Evolutionary conservation across 2,329 filamentous ascomycete species (phyloP).

Genomic region (Colletotrichum abscissum): DNA sequence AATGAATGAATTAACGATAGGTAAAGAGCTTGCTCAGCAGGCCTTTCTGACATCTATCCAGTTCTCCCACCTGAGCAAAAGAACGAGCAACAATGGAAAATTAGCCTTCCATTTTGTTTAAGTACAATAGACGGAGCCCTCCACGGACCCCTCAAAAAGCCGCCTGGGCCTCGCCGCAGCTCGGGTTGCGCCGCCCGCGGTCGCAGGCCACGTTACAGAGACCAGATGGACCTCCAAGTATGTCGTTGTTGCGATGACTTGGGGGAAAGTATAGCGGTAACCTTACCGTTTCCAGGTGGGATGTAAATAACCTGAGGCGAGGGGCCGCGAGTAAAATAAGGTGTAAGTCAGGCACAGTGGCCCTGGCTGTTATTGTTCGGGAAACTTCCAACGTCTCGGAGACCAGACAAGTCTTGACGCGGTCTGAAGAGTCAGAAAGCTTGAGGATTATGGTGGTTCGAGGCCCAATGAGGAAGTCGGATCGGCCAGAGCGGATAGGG

Average conservation of each 20-base stretch:
- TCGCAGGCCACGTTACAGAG: constrained; percentile 15
- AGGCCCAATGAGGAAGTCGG: not conserved
- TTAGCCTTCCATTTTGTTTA: not conserved
- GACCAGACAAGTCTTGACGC: not conserved
- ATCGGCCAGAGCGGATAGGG: not conserved
- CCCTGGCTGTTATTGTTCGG: not conserved
- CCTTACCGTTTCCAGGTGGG: not conserved
- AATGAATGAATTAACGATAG: not conserved
- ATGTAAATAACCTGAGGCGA: not conserved
- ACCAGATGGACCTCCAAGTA: constrained; percentile 1
- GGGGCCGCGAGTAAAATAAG: not conserved
- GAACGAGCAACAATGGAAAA: not conserved
- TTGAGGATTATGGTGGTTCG: not conserved
- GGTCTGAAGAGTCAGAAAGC: not conserved
- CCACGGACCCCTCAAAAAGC: not conserved
- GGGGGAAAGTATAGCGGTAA: not conserved
- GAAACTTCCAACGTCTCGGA: not conserved
- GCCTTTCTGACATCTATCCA: not conserved
- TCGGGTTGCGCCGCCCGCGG: not conserved
- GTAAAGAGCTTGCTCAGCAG: not conserved
- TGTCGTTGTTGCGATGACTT: not conserved
- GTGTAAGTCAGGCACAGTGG: not conserved
- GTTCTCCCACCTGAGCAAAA: not conserved
- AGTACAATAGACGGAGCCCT: not conserved
- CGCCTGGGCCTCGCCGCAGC: constrained; percentile 3